Conservation (phyloP, 1,139 yeast genomes). For the Sporopachydermia cereana region DNA sequence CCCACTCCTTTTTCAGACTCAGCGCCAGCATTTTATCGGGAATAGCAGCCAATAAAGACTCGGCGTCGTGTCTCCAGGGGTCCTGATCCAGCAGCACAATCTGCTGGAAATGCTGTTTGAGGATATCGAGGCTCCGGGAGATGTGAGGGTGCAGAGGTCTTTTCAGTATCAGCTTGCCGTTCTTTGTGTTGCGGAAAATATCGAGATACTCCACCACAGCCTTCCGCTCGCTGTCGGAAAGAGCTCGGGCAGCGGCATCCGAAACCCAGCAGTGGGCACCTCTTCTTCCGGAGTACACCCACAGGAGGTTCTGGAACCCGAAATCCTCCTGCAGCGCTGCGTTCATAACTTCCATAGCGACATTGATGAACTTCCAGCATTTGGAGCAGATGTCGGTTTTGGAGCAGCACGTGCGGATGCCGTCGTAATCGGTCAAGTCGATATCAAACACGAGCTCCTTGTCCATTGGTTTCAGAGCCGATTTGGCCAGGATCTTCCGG, state of each 20-base stretch:
- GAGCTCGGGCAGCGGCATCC: conserved; percentile 63
- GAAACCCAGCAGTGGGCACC: conserved; percentile 99
- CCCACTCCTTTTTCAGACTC: conserved; percentile 48
- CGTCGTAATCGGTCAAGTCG: conserved; percentile 95
- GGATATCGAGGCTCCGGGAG: conserved; percentile 57
- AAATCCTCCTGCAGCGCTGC: conserved; percentile 71
- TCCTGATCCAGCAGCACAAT: conserved; percentile 72
- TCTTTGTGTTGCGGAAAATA: conserved; percentile 46
- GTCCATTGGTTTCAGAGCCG: conserved; percentile 65
- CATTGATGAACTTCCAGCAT: conserved; percentile 92
- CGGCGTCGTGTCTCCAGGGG: conserved; percentile 54
- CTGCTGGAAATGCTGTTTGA: conserved; percentile 52
- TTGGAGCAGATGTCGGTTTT: conserved; percentile 76
- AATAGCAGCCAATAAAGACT: conserved; percentile 43
- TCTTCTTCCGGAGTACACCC: conserved; percentile 98
- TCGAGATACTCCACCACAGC: conserved; percentile 79
- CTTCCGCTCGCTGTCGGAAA: conserved; percentile 64
- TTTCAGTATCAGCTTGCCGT: conserved; percentile 36
- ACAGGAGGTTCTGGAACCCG: conserved; percentile 73
- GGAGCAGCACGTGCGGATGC: conserved; percentile 83
- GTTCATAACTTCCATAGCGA: conserved; percentile 71
- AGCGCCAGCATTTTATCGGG: conserved; percentile 49
- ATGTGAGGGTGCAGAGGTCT: conserved; percentile 89
- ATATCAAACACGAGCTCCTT: conserved; percentile 94
- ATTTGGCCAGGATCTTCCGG: conserved; percentile 67